Percentiles rank a stretch among this genome's conserved stretches.
phyloP scores from a whole-genome alignment of 2,329 filamentous ascomycete genomes.

The Triangularia verruculosa region DNA sequence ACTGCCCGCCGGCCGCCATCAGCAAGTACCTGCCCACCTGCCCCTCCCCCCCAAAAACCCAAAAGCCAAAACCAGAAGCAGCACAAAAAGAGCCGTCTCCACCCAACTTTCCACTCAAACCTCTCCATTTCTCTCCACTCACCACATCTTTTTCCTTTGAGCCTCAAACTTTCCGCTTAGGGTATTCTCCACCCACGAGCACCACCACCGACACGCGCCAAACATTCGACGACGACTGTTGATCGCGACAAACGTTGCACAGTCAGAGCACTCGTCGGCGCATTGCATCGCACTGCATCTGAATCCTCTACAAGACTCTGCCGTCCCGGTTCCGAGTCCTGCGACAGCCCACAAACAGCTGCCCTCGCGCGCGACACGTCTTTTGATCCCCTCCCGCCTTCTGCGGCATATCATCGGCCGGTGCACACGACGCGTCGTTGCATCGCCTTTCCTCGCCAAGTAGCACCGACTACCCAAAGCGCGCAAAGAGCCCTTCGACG shows the following conservation, averaged over 20 bases:
- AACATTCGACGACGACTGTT: constrained; percentile 19
- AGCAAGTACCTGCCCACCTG: constrained; percentile 26
- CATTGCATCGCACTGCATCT: constrained; percentile 14
- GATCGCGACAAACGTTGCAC: constrained; percentile 22
- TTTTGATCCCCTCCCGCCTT: not conserved
- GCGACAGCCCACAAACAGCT: not conserved
- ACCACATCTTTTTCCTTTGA: constrained; percentile 33
- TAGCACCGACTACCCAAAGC: constrained; percentile 15
- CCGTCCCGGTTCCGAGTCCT: not conserved
- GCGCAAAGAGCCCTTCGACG: constrained; percentile 23
- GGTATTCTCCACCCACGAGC: constrained; percentile 28
- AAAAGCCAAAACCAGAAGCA: constrained; percentile 32
- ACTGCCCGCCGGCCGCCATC: constrained; percentile 25
- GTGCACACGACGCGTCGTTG: constrained; percentile 8
- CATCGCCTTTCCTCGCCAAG: not conserved
- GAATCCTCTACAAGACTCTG: not conserved
- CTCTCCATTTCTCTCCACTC: constrained; percentile 38
- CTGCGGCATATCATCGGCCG: not conserved
- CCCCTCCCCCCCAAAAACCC: constrained; percentile 16
- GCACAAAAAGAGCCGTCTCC: constrained; percentile 46
- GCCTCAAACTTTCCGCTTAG: constrained; percentile 32
- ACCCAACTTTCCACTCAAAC: constrained; percentile 45
- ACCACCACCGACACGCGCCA: constrained; percentile 31
- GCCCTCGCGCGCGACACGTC: not conserved
- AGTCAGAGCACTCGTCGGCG: constrained; percentile 10